A percentile compares a stretch with the other conserved stretches of the same genome.
Conservation (phyloP, 1,284 basidiomycete genomes). For the Ganoderma lingzhi region DNA sequence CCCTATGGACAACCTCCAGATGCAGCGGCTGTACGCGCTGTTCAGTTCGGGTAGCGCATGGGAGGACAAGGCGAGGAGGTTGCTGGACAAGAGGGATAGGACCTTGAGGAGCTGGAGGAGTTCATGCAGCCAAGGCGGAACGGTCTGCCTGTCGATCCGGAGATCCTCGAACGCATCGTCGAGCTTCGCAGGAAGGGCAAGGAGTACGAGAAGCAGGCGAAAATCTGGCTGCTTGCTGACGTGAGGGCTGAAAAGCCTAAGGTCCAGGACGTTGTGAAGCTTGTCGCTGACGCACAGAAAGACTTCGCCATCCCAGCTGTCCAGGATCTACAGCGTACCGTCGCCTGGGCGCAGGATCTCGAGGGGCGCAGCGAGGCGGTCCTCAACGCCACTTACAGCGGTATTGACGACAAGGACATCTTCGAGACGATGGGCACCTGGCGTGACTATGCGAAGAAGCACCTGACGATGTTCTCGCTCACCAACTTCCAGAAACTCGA, state of each 20-base stretch:
- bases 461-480: slow-evolving; percentile 74
- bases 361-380: slow-evolving; percentile 78
- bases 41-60: slow-evolving; percentile 71
- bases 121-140: slow-evolving; percentile 63
- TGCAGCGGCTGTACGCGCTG: slow-evolving; percentile 64
- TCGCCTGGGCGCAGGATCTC: slow-evolving; percentile 75
- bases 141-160: slow-evolving; percentile 68
- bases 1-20: slow-evolving; percentile 63
- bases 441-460: slow-evolving; percentile 72
- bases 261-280: slow-evolving; percentile 69
- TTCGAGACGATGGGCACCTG: slow-evolving; percentile 76
- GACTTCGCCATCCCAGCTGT: slow-evolving; percentile 76
- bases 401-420: slow-evolving; percentile 62
- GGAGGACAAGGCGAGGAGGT: slow-evolving; percentile 69
- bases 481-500: slow-evolving; percentile 77
- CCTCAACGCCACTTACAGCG: slow-evolving; percentile 67
- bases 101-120: slow-evolving; percentile 78
- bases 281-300: slow-evolving; percentile 74
- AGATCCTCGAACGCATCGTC: slow-evolving; percentile 65
- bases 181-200: slow-evolving; percentile 69
- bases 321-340: slow-evolving; percentile 69
- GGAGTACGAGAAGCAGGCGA: slow-evolving; percentile 81
- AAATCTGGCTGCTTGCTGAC: slow-evolving; percentile 69
- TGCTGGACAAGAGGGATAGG: slow-evolving; percentile 71
- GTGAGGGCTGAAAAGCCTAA: slow-evolving; percentile 61